These are phyloP conservation scores for Galerina sulciceps DNA, from an alignment of 768 basidiomycete genomes.

Conservation along the genomic window DNA sequence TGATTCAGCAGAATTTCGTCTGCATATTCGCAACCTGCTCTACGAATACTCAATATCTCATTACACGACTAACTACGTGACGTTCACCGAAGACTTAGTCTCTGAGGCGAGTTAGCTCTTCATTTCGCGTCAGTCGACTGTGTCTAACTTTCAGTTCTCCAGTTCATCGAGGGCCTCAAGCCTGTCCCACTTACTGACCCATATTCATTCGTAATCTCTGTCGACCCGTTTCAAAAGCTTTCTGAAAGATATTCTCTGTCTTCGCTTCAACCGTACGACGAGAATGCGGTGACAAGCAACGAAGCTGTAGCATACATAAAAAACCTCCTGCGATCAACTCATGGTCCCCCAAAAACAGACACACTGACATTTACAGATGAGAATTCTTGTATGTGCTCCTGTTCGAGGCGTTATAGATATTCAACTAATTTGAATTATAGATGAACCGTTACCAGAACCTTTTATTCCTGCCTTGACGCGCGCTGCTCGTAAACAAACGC, in stretches of 20 bases:
- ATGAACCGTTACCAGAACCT: slow-evolving; percentile 27
- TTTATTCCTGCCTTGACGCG: slow-evolving; percentile 51
- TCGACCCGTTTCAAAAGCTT: slow-evolving; percentile 57
- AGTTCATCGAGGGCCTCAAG: slow-evolving; percentile 49
- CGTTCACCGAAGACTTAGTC: slow-evolving; percentile 54
- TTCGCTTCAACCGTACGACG: slow-evolving; percentile 44
- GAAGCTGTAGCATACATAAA: slow-evolving; percentile 40
- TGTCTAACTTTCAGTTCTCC: not conserved
- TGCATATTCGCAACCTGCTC: slow-evolving; percentile 59
- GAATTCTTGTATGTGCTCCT: slow-evolving; percentile 31
- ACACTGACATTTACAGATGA: slow-evolving; percentile 37
- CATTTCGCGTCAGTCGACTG: not conserved
- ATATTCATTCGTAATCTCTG: slow-evolving; percentile 52
- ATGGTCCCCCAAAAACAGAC: slow-evolving; percentile 37
- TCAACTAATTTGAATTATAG: not conserved
- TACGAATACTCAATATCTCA: slow-evolving; percentile 57
- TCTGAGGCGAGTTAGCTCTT: slow-evolving; percentile 40
- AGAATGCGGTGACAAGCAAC: slow-evolving; percentile 43
- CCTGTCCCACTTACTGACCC: slow-evolving; percentile 53
- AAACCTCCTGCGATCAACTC: slow-evolving; percentile 16
- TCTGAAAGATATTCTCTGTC: slow-evolving; percentile 34
- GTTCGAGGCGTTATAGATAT: not conserved
- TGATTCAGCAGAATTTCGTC: slow-evolving; percentile 31
- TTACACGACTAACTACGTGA: slow-evolving; percentile 57
- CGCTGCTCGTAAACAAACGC: slow-evolving; percentile 51